A percentile compares a stretch with the other conserved stretches of the same genome.
phyloP scores from a whole-genome alignment of 225 moss, liverwort and hornwort species.

The Ulota crispa region DNA sequence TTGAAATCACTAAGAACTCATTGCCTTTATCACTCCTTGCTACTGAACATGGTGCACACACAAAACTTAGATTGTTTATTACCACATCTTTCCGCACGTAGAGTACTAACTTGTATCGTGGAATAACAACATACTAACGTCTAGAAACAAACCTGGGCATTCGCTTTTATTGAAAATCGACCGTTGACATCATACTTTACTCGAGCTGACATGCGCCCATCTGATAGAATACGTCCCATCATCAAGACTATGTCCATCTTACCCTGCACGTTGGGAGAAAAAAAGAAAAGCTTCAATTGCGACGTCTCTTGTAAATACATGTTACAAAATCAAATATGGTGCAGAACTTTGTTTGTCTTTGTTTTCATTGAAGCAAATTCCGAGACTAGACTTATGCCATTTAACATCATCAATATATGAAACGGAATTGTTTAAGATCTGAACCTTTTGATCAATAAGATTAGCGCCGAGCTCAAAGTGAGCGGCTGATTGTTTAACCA shows the following conservation, averaged over 20 bases:
- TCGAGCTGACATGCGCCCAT: conserved; percentile 74
- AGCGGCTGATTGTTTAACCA: conserved; percentile 65
- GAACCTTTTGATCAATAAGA: conserved; percentile 77
- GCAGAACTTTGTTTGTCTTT: neutral
- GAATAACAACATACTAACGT: neutral
- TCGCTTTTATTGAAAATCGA: conserved; percentile 76
- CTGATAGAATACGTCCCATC: conserved; percentile 78
- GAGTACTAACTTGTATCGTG: neutral
- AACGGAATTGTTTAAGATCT: neutral
- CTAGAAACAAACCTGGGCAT: conserved; percentile 63
- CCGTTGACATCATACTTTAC: conserved; percentile 81
- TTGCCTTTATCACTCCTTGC: conserved; percentile 23
- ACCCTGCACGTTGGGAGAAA: conserved; percentile 25
- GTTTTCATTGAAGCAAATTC: neutral
- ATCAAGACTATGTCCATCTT: conserved; percentile 69
- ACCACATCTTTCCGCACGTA: neutral
- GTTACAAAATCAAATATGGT: neutral
- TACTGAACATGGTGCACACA: conserved; percentile 25
- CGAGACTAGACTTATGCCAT: neutral
- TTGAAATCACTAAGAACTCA: conserved; percentile 20
- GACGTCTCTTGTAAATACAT: neutral
- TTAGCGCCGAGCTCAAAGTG: conserved; percentile 83
- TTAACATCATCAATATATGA: neutral
- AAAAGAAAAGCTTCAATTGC: conserved; percentile 18
- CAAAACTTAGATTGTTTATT: conserved; percentile 6